Evolutionary conservation across 306 rosid genomes (phyloP).

Genomic region (Acacia confusa): DNA sequence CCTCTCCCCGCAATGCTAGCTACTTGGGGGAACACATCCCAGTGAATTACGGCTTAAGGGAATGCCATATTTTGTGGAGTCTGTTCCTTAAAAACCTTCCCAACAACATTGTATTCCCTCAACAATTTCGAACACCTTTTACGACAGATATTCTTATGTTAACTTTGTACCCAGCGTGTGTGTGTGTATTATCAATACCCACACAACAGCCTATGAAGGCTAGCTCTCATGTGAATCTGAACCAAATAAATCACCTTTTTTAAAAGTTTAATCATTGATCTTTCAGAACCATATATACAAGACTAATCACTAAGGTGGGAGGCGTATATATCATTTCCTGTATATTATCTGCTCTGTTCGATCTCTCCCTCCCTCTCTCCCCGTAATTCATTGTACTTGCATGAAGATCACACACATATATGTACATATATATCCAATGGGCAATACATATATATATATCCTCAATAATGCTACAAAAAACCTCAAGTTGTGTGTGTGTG

Average conservation of each 20-base stretch:
- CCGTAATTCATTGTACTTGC: not conserved
- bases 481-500: not conserved
- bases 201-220: constrained; percentile 28
- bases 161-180: not conserved
- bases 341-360: not conserved
- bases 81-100: constrained; percentile 18
- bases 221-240: constrained; percentile 21
- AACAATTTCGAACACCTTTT: not conserved
- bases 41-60: constrained; percentile 45
- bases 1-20: constrained; percentile 28
- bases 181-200: not conserved
- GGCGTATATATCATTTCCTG: constrained; percentile 37
- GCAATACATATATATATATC: not conserved
- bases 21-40: not conserved
- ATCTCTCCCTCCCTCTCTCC: not conserved
- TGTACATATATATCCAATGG: not conserved
- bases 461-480: constrained; percentile 26
- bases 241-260: constrained; percentile 38
- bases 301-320: constrained; percentile 63
- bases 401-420: not conserved
- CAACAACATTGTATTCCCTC: not conserved
- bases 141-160: constrained; percentile 19
- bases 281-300: constrained; percentile 47
- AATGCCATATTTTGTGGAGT: constrained; percentile 40
- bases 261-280: constrained; percentile 56